Base-by-base conservation (phyloP, 306 rosid species). In the Pachyrhizus erosus region DNA sequence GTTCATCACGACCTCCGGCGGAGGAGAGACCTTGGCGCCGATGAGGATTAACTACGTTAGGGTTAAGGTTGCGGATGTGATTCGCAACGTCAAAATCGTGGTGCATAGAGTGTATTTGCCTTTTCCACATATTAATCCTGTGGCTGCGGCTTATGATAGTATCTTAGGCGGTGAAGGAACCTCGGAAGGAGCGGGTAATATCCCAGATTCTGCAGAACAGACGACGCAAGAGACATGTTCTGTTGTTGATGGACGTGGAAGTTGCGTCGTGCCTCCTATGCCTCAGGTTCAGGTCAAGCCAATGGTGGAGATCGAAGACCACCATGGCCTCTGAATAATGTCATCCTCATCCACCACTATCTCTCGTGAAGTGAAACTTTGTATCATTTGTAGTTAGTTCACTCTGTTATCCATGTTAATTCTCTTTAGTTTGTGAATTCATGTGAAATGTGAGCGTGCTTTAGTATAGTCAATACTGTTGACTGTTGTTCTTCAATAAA, bases 31-130 rank as follows among this genome's bases (percentile, higher is more conserved):
- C 8, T 8, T 18, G 27, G 88, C 89, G 17, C 93, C 96, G 73
- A 66, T 90, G 87, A 87, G 91, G 81, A 90, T 90, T 55, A 91
- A 91, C 86, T 90, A 91, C 42, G 93, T 90, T 75, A 88, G 96
- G 76, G 29, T 90, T 34, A 90, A 81, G 80, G 81, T 84, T 13
- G 85, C 93, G 13, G 93, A 91, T 34, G 85, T 88, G 52, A 87
- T 90, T 15, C 89, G 86, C 61, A 91, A 90, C 73, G 81, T 90
- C 43, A 91, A 80, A 87, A 89, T 91, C 52, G 87, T 88, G 26
- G 88, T 91, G 46, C 96, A 90, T 45, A 84, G 89, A 24, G 77
- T 90, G 72, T 90, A 85, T 82, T 76, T 91, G 77, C 96, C 96
- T 12, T 91, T 91, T 82, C 96, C 96, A 11, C 93, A 88, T 79